Evolutionary conservation across 116 monocot species (phyloP).

Genomic region (Iris pallida): DNA sequence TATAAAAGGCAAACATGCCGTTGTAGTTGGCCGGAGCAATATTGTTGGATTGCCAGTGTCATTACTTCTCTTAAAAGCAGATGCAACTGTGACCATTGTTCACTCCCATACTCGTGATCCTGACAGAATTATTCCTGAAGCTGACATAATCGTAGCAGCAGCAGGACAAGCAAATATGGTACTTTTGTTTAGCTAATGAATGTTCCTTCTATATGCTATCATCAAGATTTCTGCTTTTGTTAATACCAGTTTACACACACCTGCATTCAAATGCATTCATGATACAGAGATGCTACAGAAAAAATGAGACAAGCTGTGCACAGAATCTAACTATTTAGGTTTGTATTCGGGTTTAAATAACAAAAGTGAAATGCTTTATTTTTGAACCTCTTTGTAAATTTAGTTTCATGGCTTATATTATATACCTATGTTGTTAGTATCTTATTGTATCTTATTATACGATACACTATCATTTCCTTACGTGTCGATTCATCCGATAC

Average conservation of each 20-base stretch:
- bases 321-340: no score
- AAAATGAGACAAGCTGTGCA: no score
- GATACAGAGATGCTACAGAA: no score
- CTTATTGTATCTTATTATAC: no score
- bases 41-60: slow-evolving; percentile 88
- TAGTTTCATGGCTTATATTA: no score
- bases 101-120: slow-evolving; percentile 73
- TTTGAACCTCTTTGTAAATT: no score
- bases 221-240: neutral
- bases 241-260: neutral
- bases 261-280: slow-evolving; percentile 1
- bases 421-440: no score
- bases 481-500: no score
- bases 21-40: slow-evolving; percentile 90
- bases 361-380: no score
- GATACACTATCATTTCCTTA: no score
- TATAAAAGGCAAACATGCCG: slow-evolving; percentile 68
- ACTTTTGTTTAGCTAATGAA: neutral
- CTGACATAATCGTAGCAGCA: slow-evolving; percentile 91
- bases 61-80: slow-evolving; percentile 76
- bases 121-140: slow-evolving; percentile 66
- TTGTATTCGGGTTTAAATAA: no score
- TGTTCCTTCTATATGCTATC: neutral
- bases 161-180: slow-evolving; percentile 92
- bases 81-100: slow-evolving; percentile 86